These are phyloP conservation scores for Psilocybe tampanensis DNA, from an alignment of 768 basidiomycete genomes.

Conservation along the genomic window DNA sequence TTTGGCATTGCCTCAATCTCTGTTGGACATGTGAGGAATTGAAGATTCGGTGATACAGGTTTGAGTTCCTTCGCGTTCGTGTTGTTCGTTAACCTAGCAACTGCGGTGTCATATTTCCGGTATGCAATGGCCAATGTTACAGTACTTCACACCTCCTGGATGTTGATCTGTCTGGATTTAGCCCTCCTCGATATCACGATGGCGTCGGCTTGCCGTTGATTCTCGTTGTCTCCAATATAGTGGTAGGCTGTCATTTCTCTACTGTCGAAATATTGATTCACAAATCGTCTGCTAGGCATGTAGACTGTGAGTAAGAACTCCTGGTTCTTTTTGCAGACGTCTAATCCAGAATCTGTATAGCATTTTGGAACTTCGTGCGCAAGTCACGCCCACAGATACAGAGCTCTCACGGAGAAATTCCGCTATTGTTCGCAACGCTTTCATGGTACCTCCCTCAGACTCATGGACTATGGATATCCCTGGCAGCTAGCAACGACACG, in stretches of 20 bases:
- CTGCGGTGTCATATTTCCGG: constrained; percentile 36
- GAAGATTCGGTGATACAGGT: constrained; percentile 23
- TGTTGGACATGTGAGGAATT: not conserved
- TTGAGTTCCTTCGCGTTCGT: constrained; percentile 34
- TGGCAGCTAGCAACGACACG: not conserved
- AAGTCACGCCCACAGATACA: constrained; percentile 16
- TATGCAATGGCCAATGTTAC: constrained; percentile 16
- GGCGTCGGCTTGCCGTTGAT: constrained; percentile 39
- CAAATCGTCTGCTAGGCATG: constrained; percentile 30
- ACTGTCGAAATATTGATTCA: not conserved
- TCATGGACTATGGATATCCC: not conserved
- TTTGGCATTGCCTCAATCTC: not conserved
- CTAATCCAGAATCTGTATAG: constrained; percentile 21
- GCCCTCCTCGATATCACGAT: constrained; percentile 31
- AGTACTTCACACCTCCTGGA: not conserved
- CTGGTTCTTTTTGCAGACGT: not conserved
- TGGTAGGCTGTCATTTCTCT: constrained; percentile 26
- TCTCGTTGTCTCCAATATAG: constrained; percentile 37
- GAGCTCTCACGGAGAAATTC: not conserved
- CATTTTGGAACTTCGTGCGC: constrained; percentile 42
- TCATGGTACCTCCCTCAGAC: not conserved
- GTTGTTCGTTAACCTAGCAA: constrained; percentile 28
- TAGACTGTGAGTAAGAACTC: constrained; percentile 24
- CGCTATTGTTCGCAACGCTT: not conserved
- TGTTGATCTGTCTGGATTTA: constrained; percentile 13